Evolutionary conservation across 768 basidiomycete species (phyloP).

Genomic region (Lyophyllum decastes): DNA sequence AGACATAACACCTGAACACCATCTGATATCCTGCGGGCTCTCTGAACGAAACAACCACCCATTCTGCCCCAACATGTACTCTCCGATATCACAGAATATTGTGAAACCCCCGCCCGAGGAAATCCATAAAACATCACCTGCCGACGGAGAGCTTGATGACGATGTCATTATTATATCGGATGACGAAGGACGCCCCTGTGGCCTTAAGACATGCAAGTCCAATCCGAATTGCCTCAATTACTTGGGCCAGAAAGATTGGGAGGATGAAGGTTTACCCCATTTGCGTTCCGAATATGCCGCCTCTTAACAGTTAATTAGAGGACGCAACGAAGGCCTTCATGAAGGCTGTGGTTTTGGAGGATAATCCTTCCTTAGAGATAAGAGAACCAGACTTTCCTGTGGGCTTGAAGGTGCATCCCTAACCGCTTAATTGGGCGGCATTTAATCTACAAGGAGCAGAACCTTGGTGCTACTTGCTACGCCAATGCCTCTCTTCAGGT

Average conservation of each 20-base stretch:
- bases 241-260: slow-evolving; percentile 83
- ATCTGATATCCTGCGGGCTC: slow-evolving; percentile 68
- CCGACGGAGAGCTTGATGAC: slow-evolving; percentile 50
- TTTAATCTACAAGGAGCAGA: slow-evolving; percentile 46
- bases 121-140: slow-evolving; percentile 10
- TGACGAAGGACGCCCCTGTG: slow-evolving; percentile 58
- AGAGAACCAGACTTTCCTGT: slow-evolving; percentile 64
- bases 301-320: slow-evolving; percentile 34
- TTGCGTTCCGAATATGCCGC: slow-evolving; percentile 8
- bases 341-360: slow-evolving; percentile 51
- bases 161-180: slow-evolving; percentile 75
- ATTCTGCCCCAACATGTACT: slow-evolving; percentile 63
- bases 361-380: slow-evolving; percentile 51
- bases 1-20: slow-evolving; percentile 69
- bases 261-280: slow-evolving; percentile 55
- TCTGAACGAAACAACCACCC: slow-evolving; percentile 48
- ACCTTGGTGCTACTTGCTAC: slow-evolving; percentile 96
- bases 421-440: neutral
- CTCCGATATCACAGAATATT: slow-evolving; percentile 21
- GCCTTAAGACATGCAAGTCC: slow-evolving; percentile 62
- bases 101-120: slow-evolving; percentile 4
- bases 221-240: slow-evolving; percentile 90
- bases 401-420: slow-evolving; percentile 65
- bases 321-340: slow-evolving; percentile 51
- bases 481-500: slow-evolving; percentile 95